phyloP scores from a whole-genome alignment of 805 yeast species.

The Candida sphagnicola region DNA sequence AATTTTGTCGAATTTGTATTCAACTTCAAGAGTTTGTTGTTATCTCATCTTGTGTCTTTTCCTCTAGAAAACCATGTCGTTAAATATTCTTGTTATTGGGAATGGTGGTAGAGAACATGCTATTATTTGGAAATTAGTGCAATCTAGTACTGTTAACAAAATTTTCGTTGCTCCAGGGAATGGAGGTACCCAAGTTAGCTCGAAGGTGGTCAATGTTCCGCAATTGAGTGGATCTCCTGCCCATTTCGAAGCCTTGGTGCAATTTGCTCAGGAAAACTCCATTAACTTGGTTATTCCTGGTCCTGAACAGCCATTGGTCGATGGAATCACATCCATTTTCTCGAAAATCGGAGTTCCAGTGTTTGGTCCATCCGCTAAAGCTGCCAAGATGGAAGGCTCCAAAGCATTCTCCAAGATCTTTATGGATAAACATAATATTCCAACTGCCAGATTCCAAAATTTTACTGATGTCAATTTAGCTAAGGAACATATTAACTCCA shows the following conservation, averaged over 20 bases:
- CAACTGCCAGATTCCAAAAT: slow-evolving; percentile 88
- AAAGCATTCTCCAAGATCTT: slow-evolving; percentile 91
- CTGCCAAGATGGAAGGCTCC: slow-evolving; percentile 95
- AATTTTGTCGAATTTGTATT: background rate
- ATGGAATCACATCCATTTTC: slow-evolving; percentile 77
- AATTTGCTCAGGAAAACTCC: slow-evolving; percentile 66
- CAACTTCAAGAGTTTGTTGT: background rate
- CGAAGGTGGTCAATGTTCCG: slow-evolving; percentile 66
- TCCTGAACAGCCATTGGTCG: slow-evolving; percentile 98
- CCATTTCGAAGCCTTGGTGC: slow-evolving; percentile 67
- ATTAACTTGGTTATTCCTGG: slow-evolving; percentile 88
- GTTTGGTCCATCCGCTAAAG: slow-evolving; percentile 90
- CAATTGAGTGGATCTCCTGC: slow-evolving; percentile 55
- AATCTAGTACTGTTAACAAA: slow-evolving; percentile 65
- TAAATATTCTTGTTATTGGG: slow-evolving; percentile 81
- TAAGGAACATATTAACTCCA: slow-evolving; percentile 56
- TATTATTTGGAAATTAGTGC: slow-evolving; percentile 83
- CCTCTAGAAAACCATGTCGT: slow-evolving; percentile 11
- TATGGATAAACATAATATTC: slow-evolving; percentile 88
- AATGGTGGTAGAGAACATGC: slow-evolving; percentile 99
- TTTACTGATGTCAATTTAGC: slow-evolving; percentile 79
- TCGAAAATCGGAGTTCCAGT: slow-evolving; percentile 86
- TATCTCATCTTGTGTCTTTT: background rate
- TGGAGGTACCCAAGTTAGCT: slow-evolving; percentile 75
- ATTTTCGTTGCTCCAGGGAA: slow-evolving; percentile 96